These are phyloP conservation scores for Beauveria varroae DNA, from an alignment of 2,329 filamentous ascomycete species.

Conservation along the genomic window DNA sequence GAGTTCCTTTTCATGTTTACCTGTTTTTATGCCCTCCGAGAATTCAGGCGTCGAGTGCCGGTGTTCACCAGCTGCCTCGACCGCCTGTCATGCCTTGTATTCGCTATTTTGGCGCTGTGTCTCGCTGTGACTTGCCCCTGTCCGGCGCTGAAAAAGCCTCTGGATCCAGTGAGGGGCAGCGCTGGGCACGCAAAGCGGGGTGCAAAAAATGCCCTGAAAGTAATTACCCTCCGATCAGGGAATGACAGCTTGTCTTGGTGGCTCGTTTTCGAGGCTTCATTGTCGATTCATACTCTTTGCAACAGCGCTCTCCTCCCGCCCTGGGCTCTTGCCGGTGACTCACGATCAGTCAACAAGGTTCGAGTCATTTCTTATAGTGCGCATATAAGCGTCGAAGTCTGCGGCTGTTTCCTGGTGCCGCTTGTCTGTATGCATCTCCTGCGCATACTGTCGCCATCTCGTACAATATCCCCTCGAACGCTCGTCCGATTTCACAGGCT, in stretches of 20 bases:
- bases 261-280: constrained; percentile 4
- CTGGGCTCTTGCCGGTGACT: constrained; percentile 10
- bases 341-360: neutral
- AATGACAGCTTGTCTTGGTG: constrained; percentile 7
- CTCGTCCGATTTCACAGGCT: constrained; percentile 22
- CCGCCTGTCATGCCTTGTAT: neutral
- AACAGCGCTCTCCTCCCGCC: neutral
- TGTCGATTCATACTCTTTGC: constrained; percentile 1
- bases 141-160: neutral
- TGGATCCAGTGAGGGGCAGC: constrained; percentile 5
- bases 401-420: neutral
- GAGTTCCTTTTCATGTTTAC: too few species aligned
- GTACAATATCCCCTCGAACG: constrained; percentile 22
- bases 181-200: constrained; percentile 9
- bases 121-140: neutral
- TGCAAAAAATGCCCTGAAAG: constrained; percentile 7
- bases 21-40: too few species aligned
- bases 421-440: constrained; percentile 24
- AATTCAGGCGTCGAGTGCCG: too few species aligned
- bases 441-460: constrained; percentile 23
- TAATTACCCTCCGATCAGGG: neutral
- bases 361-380: neutral
- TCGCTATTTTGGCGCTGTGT: neutral
- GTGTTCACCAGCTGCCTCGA: neutral
- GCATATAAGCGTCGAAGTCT: neutral